A percentile compares a stretch with the other conserved stretches of the same genome.
Conservation (phyloP, 306 rosid species). For the Rubus parviflorus region DNA sequence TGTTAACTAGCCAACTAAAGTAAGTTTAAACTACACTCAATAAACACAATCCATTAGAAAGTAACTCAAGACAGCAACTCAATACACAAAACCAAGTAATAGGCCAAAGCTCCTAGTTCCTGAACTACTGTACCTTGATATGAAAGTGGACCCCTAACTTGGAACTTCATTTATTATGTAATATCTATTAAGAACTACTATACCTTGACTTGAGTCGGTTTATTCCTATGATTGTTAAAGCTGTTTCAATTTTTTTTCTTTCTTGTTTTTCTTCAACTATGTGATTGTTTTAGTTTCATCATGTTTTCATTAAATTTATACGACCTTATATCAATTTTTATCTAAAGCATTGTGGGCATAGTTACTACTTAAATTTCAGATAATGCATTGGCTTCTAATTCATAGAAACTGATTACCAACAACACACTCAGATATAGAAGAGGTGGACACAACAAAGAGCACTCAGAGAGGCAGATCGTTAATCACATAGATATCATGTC, state of each 20-base stretch:
- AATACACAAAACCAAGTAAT: neutral
- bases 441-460: no score
- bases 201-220: neutral
- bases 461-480: neutral
- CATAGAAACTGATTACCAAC: neutral
- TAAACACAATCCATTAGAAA: no score
- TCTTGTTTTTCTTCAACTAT: neutral
- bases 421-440: neutral
- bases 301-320: neutral
- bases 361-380: neutral
- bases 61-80: neutral
- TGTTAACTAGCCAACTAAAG: neutral
- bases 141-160: neutral
- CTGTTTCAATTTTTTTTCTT: neutral
- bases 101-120: neutral
- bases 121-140: neutral
- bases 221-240: neutral
- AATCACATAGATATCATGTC: no score
- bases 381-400: neutral
- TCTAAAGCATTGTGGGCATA: no score
- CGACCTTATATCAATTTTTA: neutral
- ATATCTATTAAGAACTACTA: neutral
- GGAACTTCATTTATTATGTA: no score
- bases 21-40: neutral
- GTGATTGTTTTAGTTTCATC: neutral